Base-by-base conservation (phyloP, 768 basidiomycete genomes). In the Pulveroboletus sp. region DNA sequence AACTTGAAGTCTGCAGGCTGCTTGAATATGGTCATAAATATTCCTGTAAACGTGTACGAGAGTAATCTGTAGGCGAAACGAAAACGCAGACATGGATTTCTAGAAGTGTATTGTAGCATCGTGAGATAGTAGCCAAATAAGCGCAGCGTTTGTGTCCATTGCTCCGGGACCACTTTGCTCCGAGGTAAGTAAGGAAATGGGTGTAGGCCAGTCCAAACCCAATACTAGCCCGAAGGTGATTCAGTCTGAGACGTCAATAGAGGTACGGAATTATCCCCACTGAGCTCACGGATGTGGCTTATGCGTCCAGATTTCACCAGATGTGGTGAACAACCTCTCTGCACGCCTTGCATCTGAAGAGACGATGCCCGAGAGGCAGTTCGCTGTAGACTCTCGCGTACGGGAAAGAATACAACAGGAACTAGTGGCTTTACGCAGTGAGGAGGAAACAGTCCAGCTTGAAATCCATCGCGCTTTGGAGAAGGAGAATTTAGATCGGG, bases 401-500 rank as follows among this genome's bases (percentile, higher is more conserved):
- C 84, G 82, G 31, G 71, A 80, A 32, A 79, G 82, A 35, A 93
- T 94, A 51, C 76, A 82, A 36, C 73, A 73, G 34, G 89, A 91
- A 65, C 71, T 91, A 16, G 67, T 75, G 24, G 77, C 77, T 34
- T 72, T 93, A 55, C 82, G 79, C 27, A 71, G 75, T 24, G 82
- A 89, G 61, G 90, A 91, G 65, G 80, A 81, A 51, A 64, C 72
- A 30, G 83, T 94, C 11, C 80, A 78, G 36, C 71, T 74, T 40
- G 80, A 90, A 70, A 91, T 94, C 29, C 85, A 89, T 60, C 72
- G 65, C 27, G 89, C 87, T 2, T 73, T 94, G 41, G 87, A 93
- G 73, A 86, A 83, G 71, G 91, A 93, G 72, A 94, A 93, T 68
- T 67, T 93, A 43, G 87, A 92, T 66, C 76, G 78, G 49, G 90